phyloP scores from a whole-genome alignment of 345 rosid species.

The Nephelium lappaceum region DNA sequence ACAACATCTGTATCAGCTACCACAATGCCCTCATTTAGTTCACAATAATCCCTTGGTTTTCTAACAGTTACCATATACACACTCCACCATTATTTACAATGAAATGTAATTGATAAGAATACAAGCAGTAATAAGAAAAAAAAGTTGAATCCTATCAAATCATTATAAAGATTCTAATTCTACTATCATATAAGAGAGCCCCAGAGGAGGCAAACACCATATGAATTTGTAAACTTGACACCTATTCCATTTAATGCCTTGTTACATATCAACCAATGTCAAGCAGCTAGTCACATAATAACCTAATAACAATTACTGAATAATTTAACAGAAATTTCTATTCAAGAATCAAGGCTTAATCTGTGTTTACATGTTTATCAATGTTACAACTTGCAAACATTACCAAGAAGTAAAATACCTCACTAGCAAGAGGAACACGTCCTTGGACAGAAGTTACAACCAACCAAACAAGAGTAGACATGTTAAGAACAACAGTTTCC shows the following conservation, averaged over 20 bases:
- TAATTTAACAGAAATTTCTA: neutral
- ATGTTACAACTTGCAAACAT: neutral
- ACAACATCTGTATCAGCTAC: neutral
- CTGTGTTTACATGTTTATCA: neutral
- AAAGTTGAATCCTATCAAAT: neutral
- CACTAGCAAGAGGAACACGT: constrained; percentile 94
- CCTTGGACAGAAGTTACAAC: constrained; percentile 85
- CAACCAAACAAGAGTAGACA: constrained; percentile 96
- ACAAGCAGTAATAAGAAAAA: neutral
- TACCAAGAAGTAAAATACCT: constrained; percentile 54
- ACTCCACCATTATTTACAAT: neutral
- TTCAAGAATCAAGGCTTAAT: no score
- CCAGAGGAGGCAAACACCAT: no score
- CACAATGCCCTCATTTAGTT: neutral
- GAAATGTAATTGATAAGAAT: neutral
- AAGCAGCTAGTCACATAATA: neutral
- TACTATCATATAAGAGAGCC: neutral
- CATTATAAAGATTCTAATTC: neutral
- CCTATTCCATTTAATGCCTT: neutral
- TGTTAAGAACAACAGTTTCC: constrained; percentile 90
- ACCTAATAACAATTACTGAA: neutral
- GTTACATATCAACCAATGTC: no score
- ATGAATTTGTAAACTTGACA: neutral
- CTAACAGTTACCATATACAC: neutral
- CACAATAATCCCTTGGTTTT: neutral